Conservation (phyloP, 2,329 filamentous ascomycete species). For the Penicillium sp. region DNA sequence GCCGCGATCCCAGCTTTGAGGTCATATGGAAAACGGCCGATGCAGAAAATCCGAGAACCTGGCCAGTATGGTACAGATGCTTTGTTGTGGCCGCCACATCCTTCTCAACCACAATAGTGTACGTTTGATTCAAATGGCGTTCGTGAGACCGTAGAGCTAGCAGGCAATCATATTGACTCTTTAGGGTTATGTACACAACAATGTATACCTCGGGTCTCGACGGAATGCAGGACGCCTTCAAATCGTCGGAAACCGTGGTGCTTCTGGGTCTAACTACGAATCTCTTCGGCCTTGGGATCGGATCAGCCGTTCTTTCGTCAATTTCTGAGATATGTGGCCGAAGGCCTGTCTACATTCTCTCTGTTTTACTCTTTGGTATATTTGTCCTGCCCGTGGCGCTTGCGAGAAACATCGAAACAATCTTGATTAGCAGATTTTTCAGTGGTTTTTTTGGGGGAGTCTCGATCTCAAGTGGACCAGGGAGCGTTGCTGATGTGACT, state of each 20-base stretch:
- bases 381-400: constrained; percentile 71
- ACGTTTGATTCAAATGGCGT: neutral
- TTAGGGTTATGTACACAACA: constrained; percentile 68
- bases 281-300: constrained; percentile 70
- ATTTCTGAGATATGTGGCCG: constrained; percentile 48
- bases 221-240: constrained; percentile 69
- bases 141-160: neutral
- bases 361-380: constrained; percentile 65
- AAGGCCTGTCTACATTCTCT: constrained; percentile 65
- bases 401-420: constrained; percentile 45
- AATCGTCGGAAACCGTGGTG: constrained; percentile 59
- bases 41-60: constrained; percentile 25
- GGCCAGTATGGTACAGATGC: constrained; percentile 29
- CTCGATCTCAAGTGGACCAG: constrained; percentile 77
- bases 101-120: constrained; percentile 29
- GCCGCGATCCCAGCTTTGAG: constrained; percentile 23
- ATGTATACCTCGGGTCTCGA: constrained; percentile 72
- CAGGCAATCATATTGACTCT: neutral
- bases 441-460: constrained; percentile 66
- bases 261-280: constrained; percentile 76
- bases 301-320: constrained; percentile 71
- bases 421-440: constrained; percentile 29
- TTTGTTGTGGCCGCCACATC: constrained; percentile 30
- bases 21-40: constrained; percentile 24
- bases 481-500: constrained; percentile 77